Conservation (phyloP, 352 stramenopile genomes). For the Blastocystis sp. region DNA sequence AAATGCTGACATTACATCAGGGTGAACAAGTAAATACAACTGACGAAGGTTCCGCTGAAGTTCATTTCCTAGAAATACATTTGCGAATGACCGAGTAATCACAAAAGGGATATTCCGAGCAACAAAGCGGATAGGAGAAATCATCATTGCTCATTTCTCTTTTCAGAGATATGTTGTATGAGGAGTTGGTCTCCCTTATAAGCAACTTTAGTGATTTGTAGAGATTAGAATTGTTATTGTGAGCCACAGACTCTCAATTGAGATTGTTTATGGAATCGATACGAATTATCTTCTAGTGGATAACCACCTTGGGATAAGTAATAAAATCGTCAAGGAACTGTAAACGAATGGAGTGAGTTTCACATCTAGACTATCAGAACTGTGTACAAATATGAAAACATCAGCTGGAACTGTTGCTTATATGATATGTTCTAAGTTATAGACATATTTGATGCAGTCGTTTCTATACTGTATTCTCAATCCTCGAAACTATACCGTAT, state of each 20-base stretch:
- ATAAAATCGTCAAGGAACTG: background rate
- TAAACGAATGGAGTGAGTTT: background rate
- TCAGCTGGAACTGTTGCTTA: background rate
- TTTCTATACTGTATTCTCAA: constrained; percentile 44
- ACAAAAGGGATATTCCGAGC: background rate
- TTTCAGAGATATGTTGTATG: background rate
- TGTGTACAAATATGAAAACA: background rate
- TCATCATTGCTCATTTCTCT: background rate
- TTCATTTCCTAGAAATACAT: constrained; percentile 39
- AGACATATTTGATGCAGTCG: background rate
- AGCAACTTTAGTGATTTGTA: background rate
- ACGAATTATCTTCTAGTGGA: background rate
- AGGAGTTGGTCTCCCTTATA: too few species aligned
- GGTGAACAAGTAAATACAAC: constrained; percentile 46
- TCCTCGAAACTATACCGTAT: constrained; percentile 38
- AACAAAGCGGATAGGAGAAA: background rate
- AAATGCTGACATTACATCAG: constrained; percentile 42
- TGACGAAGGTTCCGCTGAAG: constrained; percentile 38
- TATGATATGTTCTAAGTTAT: background rate
- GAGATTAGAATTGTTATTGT: too few species aligned
- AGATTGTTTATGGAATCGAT: constrained; percentile 41
- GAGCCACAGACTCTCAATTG: background rate
- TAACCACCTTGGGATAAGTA: constrained; percentile 13
- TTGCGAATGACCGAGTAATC: background rate
- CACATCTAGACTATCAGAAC: background rate